phyloP scores from a whole-genome alignment of 108 stramenopile genomes.

The Epithemia pelagica region DNA sequence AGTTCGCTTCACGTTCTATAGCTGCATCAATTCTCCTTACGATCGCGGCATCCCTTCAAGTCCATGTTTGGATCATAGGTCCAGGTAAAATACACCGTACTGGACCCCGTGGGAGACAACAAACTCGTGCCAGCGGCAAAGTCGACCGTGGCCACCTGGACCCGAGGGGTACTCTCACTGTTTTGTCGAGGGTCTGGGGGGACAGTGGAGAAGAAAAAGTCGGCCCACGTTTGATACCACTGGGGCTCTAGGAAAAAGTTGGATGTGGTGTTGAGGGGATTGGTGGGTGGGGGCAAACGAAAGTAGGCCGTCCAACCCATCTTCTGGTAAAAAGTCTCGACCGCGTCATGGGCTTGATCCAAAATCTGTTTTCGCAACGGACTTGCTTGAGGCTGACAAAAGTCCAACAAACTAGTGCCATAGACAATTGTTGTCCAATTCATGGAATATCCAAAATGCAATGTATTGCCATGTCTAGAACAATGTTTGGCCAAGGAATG shows the following conservation, averaged over 20 bases:
- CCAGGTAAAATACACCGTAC: slow-evolving; percentile 20
- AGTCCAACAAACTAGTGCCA: slow-evolving; percentile 19
- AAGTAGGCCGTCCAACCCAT: slow-evolving; percentile 16
- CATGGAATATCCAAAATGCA: slow-evolving; percentile 32
- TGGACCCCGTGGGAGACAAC: slow-evolving; percentile 14
- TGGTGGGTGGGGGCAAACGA: slow-evolving; percentile 20
- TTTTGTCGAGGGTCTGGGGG: neutral
- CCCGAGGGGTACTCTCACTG: no score
- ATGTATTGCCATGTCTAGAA: slow-evolving; percentile 9
- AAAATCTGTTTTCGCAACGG: slow-evolving; percentile 5
- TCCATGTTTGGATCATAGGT: slow-evolving; percentile 21
- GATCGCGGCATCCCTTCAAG: no score
- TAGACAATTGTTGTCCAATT: slow-evolving; percentile 20
- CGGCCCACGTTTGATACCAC: slow-evolving; percentile 10
- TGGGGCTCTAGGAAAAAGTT: slow-evolving; percentile 10
- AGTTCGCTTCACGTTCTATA: no score
- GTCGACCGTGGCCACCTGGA: neutral
- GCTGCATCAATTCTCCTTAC: no score
- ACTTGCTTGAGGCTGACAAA: neutral
- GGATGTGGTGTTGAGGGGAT: slow-evolving; percentile 24
- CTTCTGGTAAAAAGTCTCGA: slow-evolving; percentile 5
- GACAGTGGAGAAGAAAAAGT: neutral
- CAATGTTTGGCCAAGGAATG: slow-evolving; percentile 16
- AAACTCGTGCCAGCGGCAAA: slow-evolving; percentile 1
- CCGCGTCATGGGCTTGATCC: slow-evolving; percentile 1